These are phyloP conservation scores for Dryas octopetala DNA, from an alignment of 306 rosid genomes.

Conservation along the genomic window DNA sequence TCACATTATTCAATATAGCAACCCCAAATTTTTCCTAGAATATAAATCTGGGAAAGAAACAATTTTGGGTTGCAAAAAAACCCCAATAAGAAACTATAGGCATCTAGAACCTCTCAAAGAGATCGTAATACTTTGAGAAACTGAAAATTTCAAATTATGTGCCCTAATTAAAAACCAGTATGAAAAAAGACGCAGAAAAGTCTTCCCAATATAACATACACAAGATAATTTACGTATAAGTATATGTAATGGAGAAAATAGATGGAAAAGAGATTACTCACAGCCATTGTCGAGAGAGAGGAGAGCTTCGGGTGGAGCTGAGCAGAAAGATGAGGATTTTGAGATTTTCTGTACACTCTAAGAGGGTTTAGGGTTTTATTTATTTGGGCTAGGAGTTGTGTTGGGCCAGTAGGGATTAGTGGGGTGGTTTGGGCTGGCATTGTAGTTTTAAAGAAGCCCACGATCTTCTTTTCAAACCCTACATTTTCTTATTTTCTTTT, in stretches of 20 bases:
- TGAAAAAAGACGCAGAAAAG: background rate
- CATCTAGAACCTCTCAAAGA: background rate
- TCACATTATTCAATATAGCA: background rate
- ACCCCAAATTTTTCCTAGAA: background rate
- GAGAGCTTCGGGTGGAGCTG: conserved; percentile 6
- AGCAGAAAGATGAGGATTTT: background rate
- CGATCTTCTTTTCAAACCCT: too few species aligned
- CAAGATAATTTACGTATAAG: background rate
- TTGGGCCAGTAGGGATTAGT: background rate
- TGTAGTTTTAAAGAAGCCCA: too few species aligned
- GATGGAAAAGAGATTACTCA: background rate
- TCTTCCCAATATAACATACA: background rate
- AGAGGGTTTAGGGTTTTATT: background rate
- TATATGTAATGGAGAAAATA: background rate
- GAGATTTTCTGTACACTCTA: background rate
- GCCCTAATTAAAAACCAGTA: background rate
- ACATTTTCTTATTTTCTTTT: too few species aligned
- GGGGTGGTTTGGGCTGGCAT: too few species aligned
- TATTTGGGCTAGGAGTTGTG: background rate
- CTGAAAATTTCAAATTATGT: background rate
- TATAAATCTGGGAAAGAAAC: background rate
- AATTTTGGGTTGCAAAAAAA: background rate
- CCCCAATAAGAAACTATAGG: background rate
- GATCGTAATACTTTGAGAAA: background rate
- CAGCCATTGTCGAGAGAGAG: conserved; percentile 9